Evolutionary conservation across 108 stramenopile genomes (phyloP).

Genomic region (Discostella stelligeroides): DNA sequence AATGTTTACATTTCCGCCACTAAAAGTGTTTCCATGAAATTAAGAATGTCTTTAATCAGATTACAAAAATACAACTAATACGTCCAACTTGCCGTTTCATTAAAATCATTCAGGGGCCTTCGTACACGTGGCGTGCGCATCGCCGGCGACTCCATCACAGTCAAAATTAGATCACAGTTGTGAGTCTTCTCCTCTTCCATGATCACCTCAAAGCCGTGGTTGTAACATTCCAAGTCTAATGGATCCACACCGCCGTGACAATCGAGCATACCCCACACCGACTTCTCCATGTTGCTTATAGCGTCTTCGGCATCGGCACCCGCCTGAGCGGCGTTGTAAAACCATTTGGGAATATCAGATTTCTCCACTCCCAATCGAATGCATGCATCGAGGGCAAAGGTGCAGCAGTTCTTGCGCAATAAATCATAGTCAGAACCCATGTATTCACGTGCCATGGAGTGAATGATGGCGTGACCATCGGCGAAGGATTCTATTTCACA

Average conservation of each 20-base stretch:
- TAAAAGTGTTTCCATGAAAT: too few relatives aligned
- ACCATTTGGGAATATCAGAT: slow-evolving; percentile 85
- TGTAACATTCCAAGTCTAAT: slow-evolving; percentile 28
- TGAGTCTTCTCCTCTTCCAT: slow-evolving; percentile 11
- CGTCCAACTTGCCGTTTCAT: too few relatives aligned
- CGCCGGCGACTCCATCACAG: slow-evolving; percentile 26
- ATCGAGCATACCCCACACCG: slow-evolving; percentile 40
- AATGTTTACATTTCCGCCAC: too few relatives aligned
- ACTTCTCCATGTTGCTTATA: slow-evolving; percentile 33
- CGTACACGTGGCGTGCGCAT: background rate
- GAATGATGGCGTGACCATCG: slow-evolving; percentile 65
- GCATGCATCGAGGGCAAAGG: slow-evolving; percentile 83
- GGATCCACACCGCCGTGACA: slow-evolving; percentile 16
- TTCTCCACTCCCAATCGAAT: slow-evolving; percentile 67
- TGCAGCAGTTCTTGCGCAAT: slow-evolving; percentile 83
- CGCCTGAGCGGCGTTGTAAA: slow-evolving; percentile 67
- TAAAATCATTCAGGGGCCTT: too few relatives aligned
- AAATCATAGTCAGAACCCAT: slow-evolving; percentile 80
- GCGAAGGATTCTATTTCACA: slow-evolving; percentile 52
- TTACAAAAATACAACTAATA: too few relatives aligned
- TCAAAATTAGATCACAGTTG: slow-evolving; percentile 1
- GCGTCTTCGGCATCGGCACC: slow-evolving; percentile 77
- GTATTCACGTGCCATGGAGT: slow-evolving; percentile 73
- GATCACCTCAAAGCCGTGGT: slow-evolving; percentile 49
- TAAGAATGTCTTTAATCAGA: too few relatives aligned